These are phyloP conservation scores for Penicillium soppii DNA, from an alignment of 495 filamentous ascomycete genomes.

Conservation along the genomic window DNA sequence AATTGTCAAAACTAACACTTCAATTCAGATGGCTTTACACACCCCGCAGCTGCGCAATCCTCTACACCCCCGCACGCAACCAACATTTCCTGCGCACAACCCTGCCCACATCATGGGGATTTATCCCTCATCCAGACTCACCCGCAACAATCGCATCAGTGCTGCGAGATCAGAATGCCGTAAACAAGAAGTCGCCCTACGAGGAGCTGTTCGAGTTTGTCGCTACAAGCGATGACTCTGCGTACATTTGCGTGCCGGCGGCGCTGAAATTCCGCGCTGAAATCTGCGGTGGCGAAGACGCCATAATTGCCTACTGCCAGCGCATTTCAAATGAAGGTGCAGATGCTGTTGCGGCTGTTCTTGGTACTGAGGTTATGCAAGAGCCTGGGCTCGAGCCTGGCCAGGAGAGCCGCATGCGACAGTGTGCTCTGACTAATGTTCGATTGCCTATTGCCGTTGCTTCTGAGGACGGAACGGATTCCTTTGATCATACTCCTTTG, in stretches of 20 bases:
- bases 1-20: neutral
- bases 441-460: conserved; percentile 62
- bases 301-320: conserved; percentile 58
- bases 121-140: conserved; percentile 38
- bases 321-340: conserved; percentile 61
- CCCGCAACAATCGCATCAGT: conserved; percentile 27
- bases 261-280: conserved; percentile 65
- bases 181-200: conserved; percentile 52
- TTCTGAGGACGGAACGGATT: neutral
- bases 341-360: conserved; percentile 50
- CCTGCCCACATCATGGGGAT: conserved; percentile 67
- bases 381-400: conserved; percentile 32
- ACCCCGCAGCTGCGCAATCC: conserved; percentile 75
- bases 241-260: conserved; percentile 69
- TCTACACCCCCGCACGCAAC: conserved; percentile 74
- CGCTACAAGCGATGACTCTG: conserved; percentile 69
- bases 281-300: conserved; percentile 72
- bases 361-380: conserved; percentile 70
- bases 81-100: conserved; percentile 72
- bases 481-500: conserved; percentile 5
- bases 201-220: conserved; percentile 74
- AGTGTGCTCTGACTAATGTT: conserved; percentile 66
- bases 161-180: conserved; percentile 49
- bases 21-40: conserved; percentile 70
- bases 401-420: conserved; percentile 52